Evolutionary conservation across 2,329 filamentous ascomycete species (phyloP).

Genomic region (Trichoderma harzianum): DNA sequence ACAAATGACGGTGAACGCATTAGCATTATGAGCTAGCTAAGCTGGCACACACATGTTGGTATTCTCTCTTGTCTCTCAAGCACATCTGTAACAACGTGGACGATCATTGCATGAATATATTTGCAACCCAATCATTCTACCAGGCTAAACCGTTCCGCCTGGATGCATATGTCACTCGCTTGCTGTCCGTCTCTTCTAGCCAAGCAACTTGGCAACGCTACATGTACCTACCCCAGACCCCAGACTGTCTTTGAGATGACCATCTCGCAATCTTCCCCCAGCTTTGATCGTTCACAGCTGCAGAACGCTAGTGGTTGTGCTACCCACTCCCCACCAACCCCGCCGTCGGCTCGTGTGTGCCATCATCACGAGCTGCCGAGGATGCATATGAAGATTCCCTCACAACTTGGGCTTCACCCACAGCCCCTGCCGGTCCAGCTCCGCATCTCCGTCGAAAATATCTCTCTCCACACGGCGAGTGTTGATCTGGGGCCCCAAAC

Average conservation of each 20-base stretch:
- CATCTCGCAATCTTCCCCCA: slow-evolving; percentile 8
- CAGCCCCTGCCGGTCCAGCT: slow-evolving; percentile 55
- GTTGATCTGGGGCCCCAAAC: slow-evolving; percentile 61
- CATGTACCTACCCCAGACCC: background rate
- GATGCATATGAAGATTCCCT: slow-evolving; percentile 20
- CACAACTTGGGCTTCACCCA: slow-evolving; percentile 53
- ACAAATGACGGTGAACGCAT: background rate
- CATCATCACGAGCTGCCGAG: slow-evolving; percentile 20
- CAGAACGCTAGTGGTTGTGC: slow-evolving; percentile 13
- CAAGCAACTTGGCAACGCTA: background rate
- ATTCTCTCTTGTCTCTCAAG: background rate
- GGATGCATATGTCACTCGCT: background rate
- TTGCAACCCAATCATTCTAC: background rate
- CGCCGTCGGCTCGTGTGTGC: slow-evolving; percentile 1
- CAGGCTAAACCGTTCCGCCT: background rate
- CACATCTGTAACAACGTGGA: background rate
- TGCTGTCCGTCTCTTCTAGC: background rate
- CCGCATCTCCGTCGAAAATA: slow-evolving; percentile 76
- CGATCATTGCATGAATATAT: background rate
- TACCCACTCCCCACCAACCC: slow-evolving; percentile 10
- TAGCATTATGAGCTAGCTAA: background rate
- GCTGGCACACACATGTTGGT: background rate
- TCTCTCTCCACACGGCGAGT: slow-evolving; percentile 75
- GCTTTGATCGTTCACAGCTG: slow-evolving; percentile 11
- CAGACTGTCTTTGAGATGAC: background rate